Conservation (phyloP, 2,329 filamentous ascomycete species). For the Aspergillus tamarii region DNA sequence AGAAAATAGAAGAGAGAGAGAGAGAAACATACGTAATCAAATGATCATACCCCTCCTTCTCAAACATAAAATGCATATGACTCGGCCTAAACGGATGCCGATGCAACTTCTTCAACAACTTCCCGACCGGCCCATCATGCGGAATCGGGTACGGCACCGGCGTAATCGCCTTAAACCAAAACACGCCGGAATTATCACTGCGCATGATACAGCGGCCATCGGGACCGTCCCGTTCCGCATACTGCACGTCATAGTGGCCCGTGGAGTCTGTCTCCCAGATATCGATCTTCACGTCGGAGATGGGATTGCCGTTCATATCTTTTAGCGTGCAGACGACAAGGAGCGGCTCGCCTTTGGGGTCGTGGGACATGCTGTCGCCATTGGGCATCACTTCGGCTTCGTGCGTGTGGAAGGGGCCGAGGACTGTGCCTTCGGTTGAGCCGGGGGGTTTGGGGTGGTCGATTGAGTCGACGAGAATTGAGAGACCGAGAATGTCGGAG, state of each 20-base stretch:
- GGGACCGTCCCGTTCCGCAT: conserved; percentile 63
- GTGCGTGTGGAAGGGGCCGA: conserved; percentile 83
- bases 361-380: conserved; percentile 67
- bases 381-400: conserved; percentile 63
- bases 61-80: conserved; percentile 89
- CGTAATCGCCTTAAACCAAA: conserved; percentile 84
- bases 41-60: conserved; percentile 75
- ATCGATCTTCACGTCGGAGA: conserved; percentile 71
- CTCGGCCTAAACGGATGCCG: conserved; percentile 77
- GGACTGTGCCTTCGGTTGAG: conserved; percentile 76
- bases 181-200: conserved; percentile 71
- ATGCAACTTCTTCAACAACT: conserved; percentile 65
- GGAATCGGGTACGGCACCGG: conserved; percentile 87
- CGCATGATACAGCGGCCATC: conserved; percentile 74
- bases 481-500: conserved; percentile 77
- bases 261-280: conserved; percentile 83
- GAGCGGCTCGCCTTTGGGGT: conserved; percentile 69
- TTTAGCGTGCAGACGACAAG: conserved; percentile 74
- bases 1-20: background rate
- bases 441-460: conserved; percentile 76
- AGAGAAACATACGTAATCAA: conserved; percentile 72
- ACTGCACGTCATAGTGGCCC: conserved; percentile 83
- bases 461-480: conserved; percentile 78
- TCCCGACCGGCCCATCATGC: conserved; percentile 80
- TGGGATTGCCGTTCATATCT: conserved; percentile 65